Percentiles rank a stretch among this genome's conserved stretches.
These are phyloP conservation scores for Penicillium taxi DNA, from an alignment of 495 filamentous ascomycete species.

Conservation along the genomic window DNA sequence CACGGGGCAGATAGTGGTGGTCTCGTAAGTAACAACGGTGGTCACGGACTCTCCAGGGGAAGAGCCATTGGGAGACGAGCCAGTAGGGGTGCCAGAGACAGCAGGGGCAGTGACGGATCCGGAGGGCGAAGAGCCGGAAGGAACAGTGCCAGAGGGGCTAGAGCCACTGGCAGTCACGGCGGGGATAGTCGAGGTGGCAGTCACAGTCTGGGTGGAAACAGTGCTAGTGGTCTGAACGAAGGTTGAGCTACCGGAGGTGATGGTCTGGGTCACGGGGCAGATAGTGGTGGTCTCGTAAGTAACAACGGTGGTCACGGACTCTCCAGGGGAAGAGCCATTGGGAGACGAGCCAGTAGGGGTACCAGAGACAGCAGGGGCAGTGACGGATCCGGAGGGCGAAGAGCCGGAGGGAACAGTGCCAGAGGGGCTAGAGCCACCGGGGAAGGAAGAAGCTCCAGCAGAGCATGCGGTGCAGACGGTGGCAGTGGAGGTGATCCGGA, in stretches of 20 bases:
- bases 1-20: not conserved
- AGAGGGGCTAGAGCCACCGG: not conserved
- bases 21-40: not conserved
- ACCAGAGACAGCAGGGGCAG: no score
- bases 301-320: slow-evolving; percentile 18
- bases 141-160: slow-evolving; percentile 1
- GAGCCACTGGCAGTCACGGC: slow-evolving; percentile 16
- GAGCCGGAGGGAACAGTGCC: no score
- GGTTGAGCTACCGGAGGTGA: slow-evolving; percentile 22
- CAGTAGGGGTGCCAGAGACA: slow-evolving; percentile 9
- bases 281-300: slow-evolving; percentile 28
- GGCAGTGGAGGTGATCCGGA: slow-evolving; percentile 16
- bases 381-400: no score
- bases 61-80: slow-evolving; percentile 4
- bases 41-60: slow-evolving; percentile 17
- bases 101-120: slow-evolving; percentile 1
- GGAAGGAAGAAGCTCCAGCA: slow-evolving; percentile 24
- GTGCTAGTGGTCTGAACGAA: slow-evolving; percentile 28
- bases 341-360: no score
- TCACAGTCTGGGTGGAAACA: slow-evolving; percentile 27
- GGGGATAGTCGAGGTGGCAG: slow-evolving; percentile 30
- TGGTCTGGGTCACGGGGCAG: slow-evolving; percentile 30
- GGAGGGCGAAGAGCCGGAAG: not conserved
- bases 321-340: slow-evolving; percentile 9
- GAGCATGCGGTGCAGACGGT: slow-evolving; percentile 5